These are phyloP conservation scores for Heritiera littoralis DNA, from an alignment of 345 rosid genomes.

Conservation along the genomic window DNA sequence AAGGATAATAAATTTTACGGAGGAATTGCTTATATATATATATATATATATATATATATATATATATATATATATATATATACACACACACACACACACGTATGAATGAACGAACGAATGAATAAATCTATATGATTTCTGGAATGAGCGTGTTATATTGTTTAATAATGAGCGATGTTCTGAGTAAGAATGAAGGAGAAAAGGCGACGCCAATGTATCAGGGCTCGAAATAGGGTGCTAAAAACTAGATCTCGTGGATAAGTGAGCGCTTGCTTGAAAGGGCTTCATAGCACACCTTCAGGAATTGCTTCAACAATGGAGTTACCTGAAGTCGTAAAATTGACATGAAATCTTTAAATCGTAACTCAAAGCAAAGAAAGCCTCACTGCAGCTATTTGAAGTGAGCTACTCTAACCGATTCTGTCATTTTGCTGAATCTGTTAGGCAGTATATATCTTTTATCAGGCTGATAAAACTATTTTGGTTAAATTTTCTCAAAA, in stretches of 20 bases:
- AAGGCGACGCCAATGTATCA: not conserved
- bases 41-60: too few species aligned
- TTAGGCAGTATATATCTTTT: not conserved
- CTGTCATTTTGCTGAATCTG: constrained; percentile 8
- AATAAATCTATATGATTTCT: not conserved
- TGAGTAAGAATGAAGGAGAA: not conserved
- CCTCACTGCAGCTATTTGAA: not conserved
- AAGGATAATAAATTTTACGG: too few species aligned
- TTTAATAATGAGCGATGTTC: not conserved
- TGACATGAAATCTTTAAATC: constrained; percentile 19
- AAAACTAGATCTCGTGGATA: not conserved
- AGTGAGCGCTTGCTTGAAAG: constrained; percentile 2
- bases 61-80: too few species aligned
- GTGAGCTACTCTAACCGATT: not conserved
- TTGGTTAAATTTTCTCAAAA: not conserved
- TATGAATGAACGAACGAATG: not conserved
- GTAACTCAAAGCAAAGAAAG: constrained; percentile 19
- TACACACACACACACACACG: too few species aligned
- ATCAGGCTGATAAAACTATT: not conserved
- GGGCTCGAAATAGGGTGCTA: not conserved
- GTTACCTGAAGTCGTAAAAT: constrained; percentile 4
- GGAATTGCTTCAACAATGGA: constrained; percentile 18
- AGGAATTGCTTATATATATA: not conserved
- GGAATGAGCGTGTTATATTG: not conserved
- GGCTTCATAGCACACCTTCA: not conserved